Base-by-base conservation (phyloP, 495 filamentous ascomycete species). In the Daldinia vernicosa region DNA sequence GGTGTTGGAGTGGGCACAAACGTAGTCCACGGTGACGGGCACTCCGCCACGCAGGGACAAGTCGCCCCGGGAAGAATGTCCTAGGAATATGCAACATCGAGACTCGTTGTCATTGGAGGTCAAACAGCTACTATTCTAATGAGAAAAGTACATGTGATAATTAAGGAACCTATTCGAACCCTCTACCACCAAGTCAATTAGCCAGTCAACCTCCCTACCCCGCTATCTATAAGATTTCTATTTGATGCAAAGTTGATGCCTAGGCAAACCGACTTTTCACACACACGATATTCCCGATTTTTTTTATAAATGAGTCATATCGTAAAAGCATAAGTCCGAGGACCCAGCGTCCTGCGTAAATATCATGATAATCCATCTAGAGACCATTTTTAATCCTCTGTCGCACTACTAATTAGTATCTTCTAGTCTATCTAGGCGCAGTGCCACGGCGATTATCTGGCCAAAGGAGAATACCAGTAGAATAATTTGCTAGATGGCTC, bases 231-330 rank as follows among this genome's bases (percentile, higher is more conserved):
- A 39, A 17, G 39, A 58, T 69, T 45, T 69, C 51, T 66, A 32
- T 62, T 57, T 63, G 62, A 61, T 73, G 57, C 70, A 55, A 47
- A 69, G 61, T 62, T 73, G 66, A 66, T 66, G 57, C 52, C 51
- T 58, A 26, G 39, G 19, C 28, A 60, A 67, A 45, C 64, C 54
- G 51, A 45, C 32, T 55, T 26, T 45, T 66, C 33, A 52, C 15
- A 26, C 11, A 32, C 17, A 43, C 55, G 47, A 53, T 30, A 45
- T 56, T 32, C 26, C 50, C 37, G 8, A 43, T 24, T 52, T 52
- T 14, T 14, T 15, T 17, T 54, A 30, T 15, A 51, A 50, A 22
- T 7, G 26, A 39, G 35, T 9, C 37, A 14, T 17, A 51, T 26
- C 15, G 15, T 6, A 59, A 28, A 12, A 53, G 60, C n/a, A 14